Evolutionary conservation across 2,329 filamentous ascomycete species (phyloP), one percentile per base, ranked within the genome.

Genomic region (Hypocreales sp.): DNA sequence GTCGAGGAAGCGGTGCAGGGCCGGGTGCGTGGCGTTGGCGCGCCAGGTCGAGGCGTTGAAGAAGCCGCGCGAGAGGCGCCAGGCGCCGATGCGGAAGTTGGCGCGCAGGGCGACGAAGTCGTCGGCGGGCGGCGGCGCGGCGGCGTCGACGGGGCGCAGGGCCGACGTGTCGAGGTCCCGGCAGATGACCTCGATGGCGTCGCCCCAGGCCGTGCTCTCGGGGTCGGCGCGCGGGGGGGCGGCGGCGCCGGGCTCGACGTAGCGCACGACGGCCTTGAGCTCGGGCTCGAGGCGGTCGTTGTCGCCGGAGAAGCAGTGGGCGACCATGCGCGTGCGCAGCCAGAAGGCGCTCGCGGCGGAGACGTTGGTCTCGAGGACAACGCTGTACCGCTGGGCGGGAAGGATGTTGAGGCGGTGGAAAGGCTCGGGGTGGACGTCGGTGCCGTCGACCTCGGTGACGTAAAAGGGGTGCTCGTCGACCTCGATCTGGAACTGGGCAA

Each of bases 401-500:
- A 72, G 64, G 14, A 84, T 55, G 33, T 78, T 73, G 28, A 83
- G 50, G 34, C 70, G 64, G 19, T 66, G 59, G 6, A 72, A 64
- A 2, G 66, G 55, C 5, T 56, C 52, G 0, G 77, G 72, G 31
- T 71, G 60, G 2, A 79, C 67, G 20, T 70, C 66, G 2, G 74
- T 70, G 11, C 77, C 78, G 40, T 83, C 78, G 0, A 79, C 71
- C 44, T 82, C 78, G 8, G 77, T 70, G 24, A 83, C 54, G 19
- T 55, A 56, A 45, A 79, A 71, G 1, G 56, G 45, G 37, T 82
- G 78, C 26, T 69, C 66, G 36, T 83, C 78, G 24, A 82, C 59
- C 42, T 70, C 72, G 16, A 83, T 61, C 41, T 82, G 76, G 35
- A 82, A 78, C 42, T 72, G 72, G 2, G 75, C 74, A 41, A 80